Conservation (phyloP, 2,329 filamentous ascomycete species). For the Fusarium domesticum region DNA sequence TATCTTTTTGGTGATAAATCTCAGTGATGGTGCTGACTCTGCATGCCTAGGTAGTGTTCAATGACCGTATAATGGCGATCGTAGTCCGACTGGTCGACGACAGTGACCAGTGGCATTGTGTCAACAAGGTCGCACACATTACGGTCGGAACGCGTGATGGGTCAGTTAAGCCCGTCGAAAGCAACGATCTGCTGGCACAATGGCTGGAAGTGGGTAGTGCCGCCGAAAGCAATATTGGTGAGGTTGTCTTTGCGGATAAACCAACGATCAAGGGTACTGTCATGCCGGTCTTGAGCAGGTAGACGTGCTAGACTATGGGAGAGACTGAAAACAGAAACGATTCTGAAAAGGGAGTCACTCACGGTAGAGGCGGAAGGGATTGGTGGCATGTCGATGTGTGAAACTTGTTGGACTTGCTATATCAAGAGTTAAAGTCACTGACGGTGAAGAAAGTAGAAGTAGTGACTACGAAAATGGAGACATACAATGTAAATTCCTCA, state of each 20-base stretch:
- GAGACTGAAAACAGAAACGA: neutral
- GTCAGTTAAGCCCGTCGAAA: conserved; percentile 86
- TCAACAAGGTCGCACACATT: conserved; percentile 79
- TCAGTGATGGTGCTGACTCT: conserved; percentile 10
- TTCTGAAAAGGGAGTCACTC: neutral
- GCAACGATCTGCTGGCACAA: conserved; percentile 74
- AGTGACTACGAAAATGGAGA: too few species aligned
- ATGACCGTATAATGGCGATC: conserved; percentile 85
- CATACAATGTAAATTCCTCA: too few species aligned
- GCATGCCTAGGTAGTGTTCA: conserved; percentile 65
- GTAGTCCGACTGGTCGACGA: conserved; percentile 70
- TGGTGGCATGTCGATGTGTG: too few species aligned
- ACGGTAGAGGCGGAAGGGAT: too few species aligned
- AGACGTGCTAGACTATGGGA: too few species aligned
- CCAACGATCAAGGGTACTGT: conserved; percentile 48
- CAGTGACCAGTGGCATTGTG: conserved; percentile 60
- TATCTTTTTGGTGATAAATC: neutral
- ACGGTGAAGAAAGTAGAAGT: too few species aligned
- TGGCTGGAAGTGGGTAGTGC: conserved; percentile 64
- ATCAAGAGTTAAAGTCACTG: too few species aligned
- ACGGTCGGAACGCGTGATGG: conserved; percentile 79
- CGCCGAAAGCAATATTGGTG: conserved; percentile 43
- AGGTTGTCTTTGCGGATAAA: conserved; percentile 50
- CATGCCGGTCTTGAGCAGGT: conserved; percentile 48
- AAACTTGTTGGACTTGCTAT: too few species aligned